Evolutionary conservation across 202 grass and related monocot genomes (phyloP).

Genomic region (Brachypodium distachyon): DNA sequence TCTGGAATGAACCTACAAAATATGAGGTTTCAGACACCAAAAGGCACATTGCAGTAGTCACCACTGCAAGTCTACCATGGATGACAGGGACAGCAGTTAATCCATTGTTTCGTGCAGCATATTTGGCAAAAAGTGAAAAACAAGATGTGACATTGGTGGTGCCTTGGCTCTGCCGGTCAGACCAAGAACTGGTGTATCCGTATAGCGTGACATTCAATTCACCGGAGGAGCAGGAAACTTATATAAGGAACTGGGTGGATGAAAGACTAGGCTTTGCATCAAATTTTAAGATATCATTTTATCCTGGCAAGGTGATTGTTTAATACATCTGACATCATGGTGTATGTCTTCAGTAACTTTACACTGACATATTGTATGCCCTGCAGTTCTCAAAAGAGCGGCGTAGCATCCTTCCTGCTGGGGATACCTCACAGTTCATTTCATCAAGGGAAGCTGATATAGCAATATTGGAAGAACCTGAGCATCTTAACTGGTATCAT

Average conservation of each 20-base stretch:
- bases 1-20: constrained; percentile 33
- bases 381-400: constrained; percentile 62
- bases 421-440: constrained; percentile 68
- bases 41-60: constrained; percentile 63
- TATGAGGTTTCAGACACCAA: constrained; percentile 35
- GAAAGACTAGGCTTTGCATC: constrained; percentile 57
- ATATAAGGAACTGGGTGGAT: constrained; percentile 63
- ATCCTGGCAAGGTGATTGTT: constrained; percentile 53
- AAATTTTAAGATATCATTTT: constrained; percentile 75
- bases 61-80: constrained; percentile 73
- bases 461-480: constrained; percentile 72
- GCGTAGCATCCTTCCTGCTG: constrained; percentile 67
- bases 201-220: constrained; percentile 53
- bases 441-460: constrained; percentile 65
- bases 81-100: constrained; percentile 89
- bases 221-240: constrained; percentile 63
- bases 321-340: constrained; percentile 5
- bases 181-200: constrained; percentile 72
- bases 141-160: constrained; percentile 75
- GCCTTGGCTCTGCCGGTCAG: constrained; percentile 63
- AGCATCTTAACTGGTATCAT: constrained; percentile 89
- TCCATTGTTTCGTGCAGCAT: constrained; percentile 75
- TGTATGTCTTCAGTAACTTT: neutral
- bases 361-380: constrained; percentile 21
- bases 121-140: constrained; percentile 47